phyloP scores from a whole-genome alignment of 202 grass and related monocot species.

The Schoenoplectus tabernaemontani region DNA sequence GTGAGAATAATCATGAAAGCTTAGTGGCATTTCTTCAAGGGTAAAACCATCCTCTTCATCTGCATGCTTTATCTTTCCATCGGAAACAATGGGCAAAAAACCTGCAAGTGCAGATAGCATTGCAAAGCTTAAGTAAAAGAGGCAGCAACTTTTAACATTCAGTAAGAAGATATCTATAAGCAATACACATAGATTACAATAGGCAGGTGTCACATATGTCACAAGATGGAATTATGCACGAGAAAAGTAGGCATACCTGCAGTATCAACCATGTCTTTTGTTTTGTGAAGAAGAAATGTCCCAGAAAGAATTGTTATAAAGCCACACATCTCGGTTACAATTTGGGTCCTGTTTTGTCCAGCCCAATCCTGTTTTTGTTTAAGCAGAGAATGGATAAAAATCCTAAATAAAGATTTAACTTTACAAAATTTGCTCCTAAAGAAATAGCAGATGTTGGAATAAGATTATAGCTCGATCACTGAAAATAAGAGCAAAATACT shows the following conservation, averaged over 20 bases:
- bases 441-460: background rate
- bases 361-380: conserved; percentile 74
- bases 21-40: conserved; percentile 22
- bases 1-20: conserved; percentile 7
- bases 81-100: conserved; percentile 9
- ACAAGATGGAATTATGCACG: background rate
- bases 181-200: background rate
- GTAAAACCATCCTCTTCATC: conserved; percentile 12
- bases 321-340: conserved; percentile 80
- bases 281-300: conserved; percentile 88
- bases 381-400: background rate
- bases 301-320: conserved; percentile 94
- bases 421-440: background rate
- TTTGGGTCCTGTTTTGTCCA: conserved; percentile 80
- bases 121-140: background rate
- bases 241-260: background rate
- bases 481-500: background rate
- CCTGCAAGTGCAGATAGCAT: background rate
- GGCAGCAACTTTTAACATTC: background rate
- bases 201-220: background rate
- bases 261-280: conserved; percentile 24
- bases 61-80: conserved; percentile 19
- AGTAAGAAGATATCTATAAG: background rate
- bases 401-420: background rate
- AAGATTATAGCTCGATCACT: background rate